These are phyloP conservation scores for Phytophthora citrophthora DNA, from an alignment of 352 stramenopile species.

Conservation along the genomic window DNA sequence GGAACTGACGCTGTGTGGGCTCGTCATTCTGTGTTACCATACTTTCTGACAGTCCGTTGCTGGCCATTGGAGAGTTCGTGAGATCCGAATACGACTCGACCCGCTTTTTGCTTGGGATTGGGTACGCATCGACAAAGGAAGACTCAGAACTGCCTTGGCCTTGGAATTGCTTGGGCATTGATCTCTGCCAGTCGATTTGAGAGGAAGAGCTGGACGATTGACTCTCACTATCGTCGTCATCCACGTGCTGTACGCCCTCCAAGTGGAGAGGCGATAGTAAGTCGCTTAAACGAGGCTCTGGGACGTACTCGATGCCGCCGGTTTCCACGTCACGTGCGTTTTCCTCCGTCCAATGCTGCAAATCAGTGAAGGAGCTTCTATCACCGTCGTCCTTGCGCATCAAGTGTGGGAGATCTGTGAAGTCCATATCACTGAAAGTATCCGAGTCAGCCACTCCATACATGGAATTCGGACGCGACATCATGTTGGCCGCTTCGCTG, in stretches of 20 bases:
- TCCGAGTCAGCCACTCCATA: conserved; percentile 65
- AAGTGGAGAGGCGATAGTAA: conserved; percentile 36
- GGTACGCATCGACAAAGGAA: conserved; percentile 26
- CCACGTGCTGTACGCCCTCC: conserved; percentile 32
- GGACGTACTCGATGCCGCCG: conserved; percentile 25
- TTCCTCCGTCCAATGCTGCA: conserved; percentile 45
- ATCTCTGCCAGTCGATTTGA: conserved; percentile 39
- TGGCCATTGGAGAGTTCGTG: conserved; percentile 36
- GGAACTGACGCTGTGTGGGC: conserved; percentile 35
- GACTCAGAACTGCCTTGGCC: conserved; percentile 25
- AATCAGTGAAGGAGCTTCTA: conserved; percentile 49
- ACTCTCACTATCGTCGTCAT: conserved; percentile 41
- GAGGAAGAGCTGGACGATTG: conserved; percentile 40
- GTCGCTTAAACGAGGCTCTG: conserved; percentile 31
- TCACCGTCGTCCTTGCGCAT: conserved; percentile 67
- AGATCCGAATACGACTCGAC: conserved; percentile 30
- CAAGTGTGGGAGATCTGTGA: conserved; percentile 73
- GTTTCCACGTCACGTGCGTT: conserved; percentile 5
- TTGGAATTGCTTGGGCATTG: conserved; percentile 14
- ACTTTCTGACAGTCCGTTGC: conserved; percentile 24
- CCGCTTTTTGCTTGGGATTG: conserved; percentile 20
- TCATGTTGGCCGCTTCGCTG: conserved; percentile 28
- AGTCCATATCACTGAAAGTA: conserved; percentile 79
- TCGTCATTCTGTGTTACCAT: conserved; percentile 33
- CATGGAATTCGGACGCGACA: conserved; percentile 53